These are phyloP conservation scores for Cephaloascus fragrans DNA, from an alignment of 805 yeast species.

Conservation along the genomic window DNA sequence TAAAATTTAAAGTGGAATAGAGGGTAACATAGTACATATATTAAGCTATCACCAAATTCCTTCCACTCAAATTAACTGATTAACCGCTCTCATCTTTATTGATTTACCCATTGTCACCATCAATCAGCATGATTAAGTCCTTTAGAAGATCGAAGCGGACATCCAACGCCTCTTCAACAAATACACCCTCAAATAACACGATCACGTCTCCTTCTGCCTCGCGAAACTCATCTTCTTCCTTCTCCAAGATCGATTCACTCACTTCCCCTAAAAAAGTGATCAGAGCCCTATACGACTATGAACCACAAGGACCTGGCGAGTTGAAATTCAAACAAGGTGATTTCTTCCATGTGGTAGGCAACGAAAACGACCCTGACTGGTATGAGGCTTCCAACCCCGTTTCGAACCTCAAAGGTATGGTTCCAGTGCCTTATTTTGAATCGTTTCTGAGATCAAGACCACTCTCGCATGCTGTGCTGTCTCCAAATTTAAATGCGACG, in stretches of 20 bases:
- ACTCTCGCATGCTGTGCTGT: slow-evolving; percentile 4
- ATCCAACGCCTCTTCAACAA: neutral
- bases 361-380: slow-evolving; percentile 56
- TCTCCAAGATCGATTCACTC: slow-evolving; percentile 4
- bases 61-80: no score
- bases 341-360: slow-evolving; percentile 71
- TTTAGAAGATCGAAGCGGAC: neutral
- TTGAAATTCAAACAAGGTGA: slow-evolving; percentile 74
- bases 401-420: slow-evolving; percentile 70
- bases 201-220: neutral
- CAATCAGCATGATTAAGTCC: neutral
- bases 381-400: slow-evolving; percentile 85
- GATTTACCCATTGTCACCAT: neutral
- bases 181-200: neutral
- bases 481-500: neutral
- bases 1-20: no score
- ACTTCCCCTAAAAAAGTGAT: slow-evolving; percentile 75
- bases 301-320: slow-evolving; percentile 75
- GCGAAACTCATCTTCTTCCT: neutral
- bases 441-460: slow-evolving; percentile 55
- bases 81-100: no score
- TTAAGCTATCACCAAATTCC: no score
- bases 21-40: no score
- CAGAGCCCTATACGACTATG: slow-evolving; percentile 69
- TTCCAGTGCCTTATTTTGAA: slow-evolving; percentile 79